phyloP scores from a whole-genome alignment of 2,329 filamentous ascomycete genomes.

The Neodidymelliopsis sp. region DNA sequence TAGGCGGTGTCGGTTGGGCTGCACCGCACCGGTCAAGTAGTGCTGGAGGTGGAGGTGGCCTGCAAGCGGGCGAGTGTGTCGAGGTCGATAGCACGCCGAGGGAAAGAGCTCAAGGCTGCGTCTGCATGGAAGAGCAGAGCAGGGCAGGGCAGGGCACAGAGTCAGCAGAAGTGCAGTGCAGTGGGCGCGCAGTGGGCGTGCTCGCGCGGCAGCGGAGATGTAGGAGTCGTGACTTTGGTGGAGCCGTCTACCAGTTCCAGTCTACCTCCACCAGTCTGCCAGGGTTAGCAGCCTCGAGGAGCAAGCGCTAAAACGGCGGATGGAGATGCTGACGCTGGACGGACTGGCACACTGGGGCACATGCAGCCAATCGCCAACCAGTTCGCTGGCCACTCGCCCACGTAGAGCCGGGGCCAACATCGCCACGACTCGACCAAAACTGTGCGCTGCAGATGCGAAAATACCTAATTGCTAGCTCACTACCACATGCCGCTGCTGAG shows the following conservation, averaged over 20 bases:
- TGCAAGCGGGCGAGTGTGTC: conserved; percentile 7
- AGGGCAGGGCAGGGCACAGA: conserved; percentile 2
- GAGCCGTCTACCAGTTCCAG: conserved; percentile 26
- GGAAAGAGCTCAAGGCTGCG: conserved; percentile 10
- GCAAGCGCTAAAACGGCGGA: conserved; percentile 23
- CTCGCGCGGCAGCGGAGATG: conserved; percentile 22
- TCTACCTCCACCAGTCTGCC: too few relatives aligned
- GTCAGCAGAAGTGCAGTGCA: conserved; percentile 12
- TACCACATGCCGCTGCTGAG: too few relatives aligned
- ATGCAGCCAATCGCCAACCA: conserved; percentile 25
- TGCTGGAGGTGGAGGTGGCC: conserved; percentile 20
- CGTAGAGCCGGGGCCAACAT: conserved; percentile 3
- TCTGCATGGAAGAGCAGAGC: conserved; percentile 14
- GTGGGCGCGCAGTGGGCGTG: conserved; percentile 17
- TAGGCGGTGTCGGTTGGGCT: conserved; percentile 28
- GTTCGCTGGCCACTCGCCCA: conserved; percentile 20
- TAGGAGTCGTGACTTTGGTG: conserved; percentile 29
- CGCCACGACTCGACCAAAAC: conserved; percentile 1
- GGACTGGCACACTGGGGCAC: too few relatives aligned
- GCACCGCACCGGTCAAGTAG: conserved; percentile 25
- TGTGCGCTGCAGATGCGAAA: conserved; percentile 1
- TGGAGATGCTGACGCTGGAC: conserved; percentile 26
- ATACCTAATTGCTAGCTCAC: too few relatives aligned
- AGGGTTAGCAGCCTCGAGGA: conserved; percentile 13
- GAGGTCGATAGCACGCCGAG: conserved; percentile 22